Evolutionary conservation across 2,329 filamentous ascomycete genomes (phyloP), one percentile per base, ranked within the genome.

Genomic region (Fonsecaea monophora): DNA sequence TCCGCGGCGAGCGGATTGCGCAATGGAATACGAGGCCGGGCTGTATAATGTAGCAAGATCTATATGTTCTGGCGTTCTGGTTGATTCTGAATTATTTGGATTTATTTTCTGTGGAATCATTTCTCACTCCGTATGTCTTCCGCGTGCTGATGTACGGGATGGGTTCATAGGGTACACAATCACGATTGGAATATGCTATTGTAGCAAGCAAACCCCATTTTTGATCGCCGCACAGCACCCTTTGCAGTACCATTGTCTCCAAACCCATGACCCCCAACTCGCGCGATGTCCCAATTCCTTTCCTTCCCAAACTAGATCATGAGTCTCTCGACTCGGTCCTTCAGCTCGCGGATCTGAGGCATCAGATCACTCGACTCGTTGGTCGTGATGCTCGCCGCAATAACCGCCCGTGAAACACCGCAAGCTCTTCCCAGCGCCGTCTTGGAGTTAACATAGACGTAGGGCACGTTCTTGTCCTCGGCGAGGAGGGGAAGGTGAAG

Each of bases 271-370:
- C 2, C 2, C 25, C 8, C 7, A 18, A 25, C 25, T 25, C 25
- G 3, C 45, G 21, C 45, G 8, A 25, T 12, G 4, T 8, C 12
- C 15, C n/a, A 15, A 18, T 45, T 45, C n/a, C 10, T 18, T 18
- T 21, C 21, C 10, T 10, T 9, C 25, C n/a, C 18, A 13, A 12
- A n/a, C 55, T 60, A 97, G 83, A 97, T 97, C 84, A 94, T 93
- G 73, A 97, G 86, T 75, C 94, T 88, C 86, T 98, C 94, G 64
- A 98, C 92, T 88, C 97, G 96, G 82, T 96, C 92, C 85, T 94
- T 96, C 77, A 97, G 85, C 72, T 89, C 86, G 75, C 91, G 87
- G 80, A 98, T 97, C 85, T 96, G 92, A 76, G 87, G 87, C 80
- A 90, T 91, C 68, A 98, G 85, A 80, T 97, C 94, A 76, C 88